A percentile compares a stretch with the other conserved stretches of the same genome.
Conservation (phyloP, 139 green algal genomes). For the Trebouxia sp. region DNA sequence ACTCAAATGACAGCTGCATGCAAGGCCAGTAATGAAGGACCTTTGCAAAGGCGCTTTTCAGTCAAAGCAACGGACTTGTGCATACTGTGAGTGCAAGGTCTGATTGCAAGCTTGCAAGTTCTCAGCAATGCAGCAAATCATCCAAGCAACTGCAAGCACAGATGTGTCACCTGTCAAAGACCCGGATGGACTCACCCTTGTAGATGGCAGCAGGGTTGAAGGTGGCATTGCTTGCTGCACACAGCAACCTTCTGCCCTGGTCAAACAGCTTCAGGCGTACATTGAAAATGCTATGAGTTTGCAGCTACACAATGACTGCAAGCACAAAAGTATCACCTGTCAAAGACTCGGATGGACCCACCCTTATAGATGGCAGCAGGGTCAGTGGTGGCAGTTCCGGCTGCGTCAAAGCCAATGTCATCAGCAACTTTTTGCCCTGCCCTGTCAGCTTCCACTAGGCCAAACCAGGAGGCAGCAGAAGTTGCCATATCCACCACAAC, state of each 20-base stretch:
- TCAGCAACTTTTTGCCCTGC: conserved; percentile 60
- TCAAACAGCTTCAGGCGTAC: conserved; percentile 59
- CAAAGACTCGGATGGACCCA: conserved; percentile 73
- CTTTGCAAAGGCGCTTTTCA: too few relatives aligned
- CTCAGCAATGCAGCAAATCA: neutral
- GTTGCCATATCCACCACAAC: conserved; percentile 80
- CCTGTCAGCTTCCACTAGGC: conserved; percentile 64
- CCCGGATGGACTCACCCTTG: conserved; percentile 65
- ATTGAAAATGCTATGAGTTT: too few relatives aligned
- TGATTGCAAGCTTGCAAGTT: too few relatives aligned
- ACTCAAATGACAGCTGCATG: too few relatives aligned
- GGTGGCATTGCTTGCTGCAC: conserved; percentile 59
- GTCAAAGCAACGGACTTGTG: too few relatives aligned
- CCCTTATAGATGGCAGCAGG: conserved; percentile 67
- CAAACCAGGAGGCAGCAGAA: conserved; percentile 71
- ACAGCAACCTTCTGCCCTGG: conserved; percentile 59
- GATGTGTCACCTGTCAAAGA: conserved; percentile 67
- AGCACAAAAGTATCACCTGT: conserved; percentile 44
- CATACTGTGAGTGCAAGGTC: too few relatives aligned
- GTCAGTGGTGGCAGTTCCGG: conserved; percentile 65
- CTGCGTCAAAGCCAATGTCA: conserved; percentile 63
- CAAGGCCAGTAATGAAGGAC: too few relatives aligned
- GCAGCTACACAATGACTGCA: neutral
- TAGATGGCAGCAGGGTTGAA: conserved; percentile 70
- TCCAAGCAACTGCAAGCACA: neutral